Evolutionary conservation across 2,329 filamentous ascomycete species (phyloP).

Genomic region (Zymoseptoria passerinii): DNA sequence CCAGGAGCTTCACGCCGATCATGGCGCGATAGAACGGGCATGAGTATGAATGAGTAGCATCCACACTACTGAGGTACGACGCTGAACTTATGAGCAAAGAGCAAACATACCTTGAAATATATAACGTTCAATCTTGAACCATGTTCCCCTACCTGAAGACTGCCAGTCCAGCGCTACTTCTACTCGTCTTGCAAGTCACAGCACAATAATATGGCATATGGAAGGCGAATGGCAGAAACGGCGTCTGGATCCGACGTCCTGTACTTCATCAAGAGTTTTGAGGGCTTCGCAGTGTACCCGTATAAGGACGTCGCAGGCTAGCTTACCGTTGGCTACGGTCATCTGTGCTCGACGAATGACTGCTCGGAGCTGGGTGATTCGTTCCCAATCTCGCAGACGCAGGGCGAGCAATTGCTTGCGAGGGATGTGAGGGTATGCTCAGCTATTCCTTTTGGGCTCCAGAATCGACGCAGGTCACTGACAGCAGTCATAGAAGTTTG

Average conservation of each 20-base stretch:
- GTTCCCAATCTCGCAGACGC: constrained; percentile 3
- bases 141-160: too few relatives aligned
- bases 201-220: constrained; percentile 8
- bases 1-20: too few relatives aligned
- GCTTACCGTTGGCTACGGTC: constrained; percentile 7
- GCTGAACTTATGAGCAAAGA: too few relatives aligned
- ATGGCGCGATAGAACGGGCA: too few relatives aligned
- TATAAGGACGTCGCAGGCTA: constrained; percentile 7
- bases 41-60: too few relatives aligned
- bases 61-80: too few relatives aligned
- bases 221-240: constrained; percentile 6
- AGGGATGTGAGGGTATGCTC: constrained; percentile 1
- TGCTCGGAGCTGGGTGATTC: constrained; percentile 5
- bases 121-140: too few relatives aligned
- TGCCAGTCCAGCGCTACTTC: too few relatives aligned
- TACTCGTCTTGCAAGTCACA: not conserved
- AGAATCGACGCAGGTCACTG: not conserved
- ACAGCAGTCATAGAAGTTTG: not conserved
- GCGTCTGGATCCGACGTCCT: constrained; percentile 2
- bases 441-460: not conserved
- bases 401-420: constrained; percentile 5
- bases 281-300: constrained; percentile 3
- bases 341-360: constrained; percentile 4
- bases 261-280: constrained; percentile 9
- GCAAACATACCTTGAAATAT: too few relatives aligned